A percentile compares a stretch with the other conserved stretches of the same genome.
These are phyloP conservation scores for Erythrobasidium hasegawianum DNA, from an alignment of 1,284 basidiomycete species.

Conservation along the genomic window DNA sequence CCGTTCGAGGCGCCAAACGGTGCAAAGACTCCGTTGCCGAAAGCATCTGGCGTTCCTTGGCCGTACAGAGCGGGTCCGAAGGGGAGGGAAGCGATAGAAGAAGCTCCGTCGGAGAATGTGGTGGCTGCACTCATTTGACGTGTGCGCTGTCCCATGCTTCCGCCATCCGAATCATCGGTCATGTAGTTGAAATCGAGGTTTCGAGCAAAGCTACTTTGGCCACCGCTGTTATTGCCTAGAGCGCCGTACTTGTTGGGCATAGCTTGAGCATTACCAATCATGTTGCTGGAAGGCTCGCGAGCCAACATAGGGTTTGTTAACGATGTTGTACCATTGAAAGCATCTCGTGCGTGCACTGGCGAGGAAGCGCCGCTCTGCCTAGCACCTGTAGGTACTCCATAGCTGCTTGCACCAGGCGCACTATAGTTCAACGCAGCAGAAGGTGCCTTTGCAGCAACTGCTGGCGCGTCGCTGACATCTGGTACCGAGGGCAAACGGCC, in stretches of 20 bases:
- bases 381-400: not conserved
- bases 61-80: conserved; percentile 2
- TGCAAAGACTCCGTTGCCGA: not conserved
- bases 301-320: not conserved
- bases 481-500: too few relatives aligned
- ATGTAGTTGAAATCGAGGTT: conserved; percentile 1
- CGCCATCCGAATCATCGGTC: not conserved
- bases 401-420: too few relatives aligned
- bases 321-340: not conserved
- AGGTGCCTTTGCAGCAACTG: too few relatives aligned
- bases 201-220: not conserved
- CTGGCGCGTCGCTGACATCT: too few relatives aligned
- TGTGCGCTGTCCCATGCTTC: not conserved
- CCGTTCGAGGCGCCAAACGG: not conserved
- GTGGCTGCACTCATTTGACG: not conserved
- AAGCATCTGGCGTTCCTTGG: too few relatives aligned
- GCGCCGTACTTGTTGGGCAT: too few relatives aligned
- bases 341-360: not conserved
- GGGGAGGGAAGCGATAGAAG: not conserved
- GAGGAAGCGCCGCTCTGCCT: not conserved
- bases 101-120: not conserved
- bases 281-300: too few relatives aligned
- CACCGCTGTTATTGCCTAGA: too few relatives aligned
- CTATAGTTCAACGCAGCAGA: too few relatives aligned
- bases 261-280: too few relatives aligned